phyloP scores from a whole-genome alignment of 352 stramenopile genomes.

The Aphanomyces cochlioides region DNA sequence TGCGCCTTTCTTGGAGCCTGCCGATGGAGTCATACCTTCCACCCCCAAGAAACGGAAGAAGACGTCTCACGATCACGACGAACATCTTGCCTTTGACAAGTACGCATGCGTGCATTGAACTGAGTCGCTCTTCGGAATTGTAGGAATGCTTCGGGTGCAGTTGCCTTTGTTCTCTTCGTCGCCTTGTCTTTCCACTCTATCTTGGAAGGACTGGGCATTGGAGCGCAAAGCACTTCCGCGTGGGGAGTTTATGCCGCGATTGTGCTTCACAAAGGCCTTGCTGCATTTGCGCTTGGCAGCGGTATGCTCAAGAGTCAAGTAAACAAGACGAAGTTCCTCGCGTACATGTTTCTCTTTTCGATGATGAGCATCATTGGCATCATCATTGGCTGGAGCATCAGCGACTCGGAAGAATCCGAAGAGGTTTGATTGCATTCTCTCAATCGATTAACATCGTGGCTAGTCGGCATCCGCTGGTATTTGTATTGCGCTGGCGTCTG shows the following conservation, averaged over 20 bases:
- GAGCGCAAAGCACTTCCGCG: slow-evolving; percentile 58
- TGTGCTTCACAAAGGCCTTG: slow-evolving; percentile 73
- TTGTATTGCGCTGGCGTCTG: slow-evolving; percentile 64
- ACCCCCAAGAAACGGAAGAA: slow-evolving; percentile 23
- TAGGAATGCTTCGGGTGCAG: slow-evolving; percentile 44
- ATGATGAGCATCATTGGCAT: slow-evolving; percentile 58
- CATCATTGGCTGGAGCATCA: slow-evolving; percentile 44
- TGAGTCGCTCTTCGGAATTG: background rate
- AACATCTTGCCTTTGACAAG: slow-evolving; percentile 38
- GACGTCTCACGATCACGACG: slow-evolving; percentile 21
- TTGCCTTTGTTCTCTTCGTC: slow-evolving; percentile 70
- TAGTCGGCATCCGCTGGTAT: slow-evolving; percentile 45
- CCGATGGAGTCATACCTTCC: slow-evolving; percentile 16
- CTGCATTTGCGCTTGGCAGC: slow-evolving; percentile 64
- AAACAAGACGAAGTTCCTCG: slow-evolving; percentile 40
- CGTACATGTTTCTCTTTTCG: slow-evolving; percentile 52
- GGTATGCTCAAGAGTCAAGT: slow-evolving; percentile 63
- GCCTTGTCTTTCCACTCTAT: slow-evolving; percentile 80
- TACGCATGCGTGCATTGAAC: slow-evolving; percentile 13
- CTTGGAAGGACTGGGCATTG: slow-evolving; percentile 69
- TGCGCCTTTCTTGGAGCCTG: slow-evolving; percentile 25
- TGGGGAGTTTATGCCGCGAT: slow-evolving; percentile 78
- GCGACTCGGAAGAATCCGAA: slow-evolving; percentile 38
- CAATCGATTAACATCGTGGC: background rate
- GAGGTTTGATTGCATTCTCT: slow-evolving; percentile 27